Base-by-base conservation (phyloP, 148 eudicot species). In the Heliosperma pusillum region DNA sequence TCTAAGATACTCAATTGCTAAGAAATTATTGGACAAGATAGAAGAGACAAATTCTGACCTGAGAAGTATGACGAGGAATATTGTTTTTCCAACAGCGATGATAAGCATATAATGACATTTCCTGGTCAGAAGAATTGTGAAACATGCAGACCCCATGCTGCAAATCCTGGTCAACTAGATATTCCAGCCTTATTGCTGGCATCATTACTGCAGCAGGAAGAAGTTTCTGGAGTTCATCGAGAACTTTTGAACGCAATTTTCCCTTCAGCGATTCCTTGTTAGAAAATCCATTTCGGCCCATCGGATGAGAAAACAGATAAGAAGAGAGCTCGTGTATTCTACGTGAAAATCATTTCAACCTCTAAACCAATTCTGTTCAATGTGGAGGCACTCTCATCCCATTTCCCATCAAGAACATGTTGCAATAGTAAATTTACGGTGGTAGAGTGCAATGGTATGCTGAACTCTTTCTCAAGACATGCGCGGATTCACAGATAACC, bases 121-220 rank as follows among this genome's bases (percentile, higher is more conserved):
- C 88, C 67, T 73, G 78, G 77, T 85, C 88, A 76, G 78, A 84
- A 53, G 93, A 82, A 78, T 92, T 92, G 83, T 92, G 97, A 82
- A 82, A 88, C 69, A 77, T 59, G 71, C 97, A 92, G 56, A 86
- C 78, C 30, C 77, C 85, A 56, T 82, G 85, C 78, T 92, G 95
- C 76, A 92, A 89, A 45, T 91, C 95, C 79, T 87, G 91, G 78
- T 92, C 93, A 59, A 92, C 95, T 50, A 92, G 88, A 80, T 78
- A 86, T 73, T 88, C 89, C 77, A 92, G 72, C 74, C 97, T 85
- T 81, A 79, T 85, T 57, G 88, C 88, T 21, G 93, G 95, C 25
- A 88, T 80, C 66, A 90, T 83, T 59, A 92, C 79, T 33, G 89
- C 66, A 3, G 95, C 85, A 25, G 95, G 97, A 85, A 92, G 89